Conservation (phyloP, 2,329 filamentous ascomycete species). For the Ceratocystis variospora region DNA sequence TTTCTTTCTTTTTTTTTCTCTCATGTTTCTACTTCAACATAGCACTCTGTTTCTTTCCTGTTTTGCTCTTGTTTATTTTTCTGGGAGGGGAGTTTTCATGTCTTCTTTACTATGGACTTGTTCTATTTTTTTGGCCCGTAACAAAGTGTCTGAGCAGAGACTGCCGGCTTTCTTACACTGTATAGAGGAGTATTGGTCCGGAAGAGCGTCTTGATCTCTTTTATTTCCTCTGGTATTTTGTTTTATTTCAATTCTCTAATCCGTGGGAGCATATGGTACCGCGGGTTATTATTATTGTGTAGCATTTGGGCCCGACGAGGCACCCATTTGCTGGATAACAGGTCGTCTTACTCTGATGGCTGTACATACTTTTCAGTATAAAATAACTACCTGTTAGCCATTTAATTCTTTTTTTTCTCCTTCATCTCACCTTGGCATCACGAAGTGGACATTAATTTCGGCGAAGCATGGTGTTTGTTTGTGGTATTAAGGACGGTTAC, state of each 20-base stretch:
- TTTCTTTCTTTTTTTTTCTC: no score
- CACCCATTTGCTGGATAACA: background rate
- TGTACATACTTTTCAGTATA: slow-evolving; percentile 8
- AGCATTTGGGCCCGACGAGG: background rate
- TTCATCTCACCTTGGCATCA: background rate
- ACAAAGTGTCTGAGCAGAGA: slow-evolving; percentile 18
- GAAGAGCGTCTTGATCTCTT: slow-evolving; percentile 18
- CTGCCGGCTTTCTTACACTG: slow-evolving; percentile 14
- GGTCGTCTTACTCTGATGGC: background rate
- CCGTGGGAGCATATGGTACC: no score
- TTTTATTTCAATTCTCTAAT: slow-evolving; percentile 4
- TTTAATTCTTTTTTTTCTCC: background rate
- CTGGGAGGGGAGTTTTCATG: slow-evolving; percentile 2
- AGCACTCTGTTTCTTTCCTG: slow-evolving; percentile 3
- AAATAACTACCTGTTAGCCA: background rate
- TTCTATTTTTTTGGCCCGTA: slow-evolving; percentile 12
- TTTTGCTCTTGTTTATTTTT: background rate
- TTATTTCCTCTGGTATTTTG: slow-evolving; percentile 21
- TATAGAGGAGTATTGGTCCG: slow-evolving; percentile 7
- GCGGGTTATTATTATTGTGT: no score
- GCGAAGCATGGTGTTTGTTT: background rate
- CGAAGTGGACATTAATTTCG: background rate
- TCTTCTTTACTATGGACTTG: slow-evolving; percentile 11
- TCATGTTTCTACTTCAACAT: background rate
- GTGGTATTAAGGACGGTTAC: background rate